Base-by-base conservation (phyloP, 768 basidiomycete species). In the Phlebiopsis gigantea region DNA sequence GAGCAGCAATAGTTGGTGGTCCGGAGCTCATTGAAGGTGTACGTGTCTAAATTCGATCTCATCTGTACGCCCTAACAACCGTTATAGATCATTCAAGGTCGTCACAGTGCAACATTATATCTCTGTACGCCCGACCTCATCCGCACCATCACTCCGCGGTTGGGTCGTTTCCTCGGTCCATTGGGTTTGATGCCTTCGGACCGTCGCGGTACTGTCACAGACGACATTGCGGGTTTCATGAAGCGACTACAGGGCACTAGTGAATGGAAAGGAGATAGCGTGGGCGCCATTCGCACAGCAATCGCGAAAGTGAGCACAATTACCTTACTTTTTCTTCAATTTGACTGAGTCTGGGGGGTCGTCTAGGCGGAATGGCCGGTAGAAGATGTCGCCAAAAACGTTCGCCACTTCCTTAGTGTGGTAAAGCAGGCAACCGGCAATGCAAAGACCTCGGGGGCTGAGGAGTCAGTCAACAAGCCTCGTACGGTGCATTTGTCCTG, bases 131-230 rank as follows among this genome's bases (percentile, higher is more conserved):
- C 91, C 2, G 79, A 82, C 14, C 83, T 96, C 65, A 82, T 93
- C 53, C 80, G 83, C 45, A 72, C 84, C 29, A 90, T 98, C 59
- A 86, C 88, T 12, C 84, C 88, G 4, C 85, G 81, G 65, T 79
- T 98, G 2, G 94, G 84, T 69, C 73, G 90, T 73, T 73, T 88
- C 71, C 75, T 90, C 72, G 72, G 96, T 63, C 95, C 93, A 42
- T 83, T 91, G 52, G 96, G 96, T 55, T 74, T 98, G 45, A 97
- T 99, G 95, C 97, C 97, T 10, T 89, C 90, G 6, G 91, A 88
- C 60, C 85, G 94, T 69, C 81, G 94, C 56, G 97, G 97, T 4
- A 95, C 95, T 1, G 96, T 98, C 19, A 91, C 92, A 1, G 90
- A 93, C 49, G 92, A 98, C 58, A 77, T 98, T 42, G 85, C 79